Evolutionary conservation across 768 basidiomycete genomes (phyloP), one percentile per base, ranked within the genome.

Genomic region (Termitomyces heimii): DNA sequence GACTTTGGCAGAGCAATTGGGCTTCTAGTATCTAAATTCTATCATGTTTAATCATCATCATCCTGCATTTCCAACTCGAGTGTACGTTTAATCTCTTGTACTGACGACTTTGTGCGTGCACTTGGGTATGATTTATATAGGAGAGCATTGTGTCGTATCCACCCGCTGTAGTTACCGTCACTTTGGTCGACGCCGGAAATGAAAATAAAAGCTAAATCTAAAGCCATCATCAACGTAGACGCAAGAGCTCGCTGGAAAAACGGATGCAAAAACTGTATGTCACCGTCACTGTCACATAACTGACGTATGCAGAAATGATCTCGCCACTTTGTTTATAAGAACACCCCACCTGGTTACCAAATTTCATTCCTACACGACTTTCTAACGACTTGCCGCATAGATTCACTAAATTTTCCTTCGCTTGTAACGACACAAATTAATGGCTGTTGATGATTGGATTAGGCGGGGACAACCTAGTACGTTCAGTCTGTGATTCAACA

Each of bases 1-100:
- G 65, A 79, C 75, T 59, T 84, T 89, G 44, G 81, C 85, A 44
- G 83, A 87, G 66, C 86, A 88, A 61, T 73, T 89, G 44, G 86
- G 86, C 8, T 79, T 77, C 61, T 76, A 40, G 32, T n/a, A 16
- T 18, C 14, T 31, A 18, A 24, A 22, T 43, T 31, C 32, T 5
- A 16, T 22, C 26, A 10, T 35, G 26, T 48, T 13, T 56, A n/a
- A n/a, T n/a, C n/a, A n/a, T n/a, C n/a, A 42, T 39, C 16, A 16
- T 16, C 18, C 8, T 39, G n/a, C 37, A 39, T n/a, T 39, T 39
- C 22, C 22, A n/a, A 26, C n/a, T 4, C 13, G 6, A 12, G 13
- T 31, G 28, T 24, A 2, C 13, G 13, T 48, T 5, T 48, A 2
- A 3, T 34, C 8, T 47, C 4, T 22, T 22, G 31, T 49, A 32